Evolutionary conservation across 345 rosid genomes (phyloP), one percentile per base, ranked within the genome.

Genomic region (Anastatica hierochuntica): DNA sequence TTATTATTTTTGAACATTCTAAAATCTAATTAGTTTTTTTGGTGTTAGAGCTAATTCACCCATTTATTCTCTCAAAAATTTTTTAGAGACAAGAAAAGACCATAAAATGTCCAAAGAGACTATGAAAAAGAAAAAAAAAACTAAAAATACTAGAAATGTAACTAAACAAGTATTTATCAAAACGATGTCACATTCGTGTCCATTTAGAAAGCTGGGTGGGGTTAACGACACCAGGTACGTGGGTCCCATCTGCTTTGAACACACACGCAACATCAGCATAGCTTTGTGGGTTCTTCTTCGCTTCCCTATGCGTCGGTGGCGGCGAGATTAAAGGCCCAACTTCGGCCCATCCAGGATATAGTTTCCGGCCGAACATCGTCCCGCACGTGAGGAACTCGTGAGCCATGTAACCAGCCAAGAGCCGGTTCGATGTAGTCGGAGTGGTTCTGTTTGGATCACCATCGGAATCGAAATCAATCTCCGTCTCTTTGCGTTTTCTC

Each of bases 321-420:
- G 42, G 47, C 6, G 60, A 39, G 15, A 66, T 56, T 2, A 47
- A 49, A 5, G 57, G 57, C 49, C 56, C 62, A 31, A 74, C 17
- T 13, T 69, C 77, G 3, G 68, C 37, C 53, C 70, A 60, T 6
- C 33, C 74, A 20, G 76, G 77, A 13, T 73, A 74, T 6, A 69
- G 43, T 37, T 66, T 77, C 49, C 80, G 63, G 33, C 85, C 94
- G 8, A 81, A 54, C 45, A 84, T 45, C 0, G 85, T 84, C 2
- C 85, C 94, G 41, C 66, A 68, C 1, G 76, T 74, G 56, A 84
- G 50, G 33, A 74, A 84, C 71, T 84, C 88, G 55, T 68, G 74
- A 12, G 94, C 88, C 83, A 84, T 68, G 74, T 81, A 84, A 0
- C 94, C 83, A 16, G 94, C 94, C 7, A 84, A 55, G 0, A 84